A percentile compares a stretch with the other conserved stretches of the same genome.
These are phyloP conservation scores for Lasiodiplodia hormozganensis DNA, from an alignment of 2,329 filamentous ascomycete genomes.

Conservation along the genomic window DNA sequence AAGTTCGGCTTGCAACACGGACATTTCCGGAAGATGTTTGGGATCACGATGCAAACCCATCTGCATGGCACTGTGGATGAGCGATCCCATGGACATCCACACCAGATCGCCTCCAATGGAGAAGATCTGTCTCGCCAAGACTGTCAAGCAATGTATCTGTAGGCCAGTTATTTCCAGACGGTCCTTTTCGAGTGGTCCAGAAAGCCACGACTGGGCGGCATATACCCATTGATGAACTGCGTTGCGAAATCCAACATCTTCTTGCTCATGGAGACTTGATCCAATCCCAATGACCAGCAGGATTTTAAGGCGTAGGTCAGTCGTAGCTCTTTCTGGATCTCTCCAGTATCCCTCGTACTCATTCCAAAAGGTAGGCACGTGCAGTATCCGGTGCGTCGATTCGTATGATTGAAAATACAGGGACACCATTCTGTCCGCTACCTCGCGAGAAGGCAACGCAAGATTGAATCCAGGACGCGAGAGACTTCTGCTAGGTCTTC, in stretches of 20 bases:
- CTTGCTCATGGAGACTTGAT: background rate
- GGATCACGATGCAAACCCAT: slow-evolving; percentile 53
- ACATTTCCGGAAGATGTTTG: slow-evolving; percentile 43
- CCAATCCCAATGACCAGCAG: slow-evolving; percentile 34
- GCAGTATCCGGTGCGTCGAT: slow-evolving; percentile 36
- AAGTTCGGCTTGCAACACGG: slow-evolving; percentile 48
- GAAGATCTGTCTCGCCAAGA: slow-evolving; percentile 43
- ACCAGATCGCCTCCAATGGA: slow-evolving; percentile 42
- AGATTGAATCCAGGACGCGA: background rate
- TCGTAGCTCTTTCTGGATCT: slow-evolving; percentile 31
- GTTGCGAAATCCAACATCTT: background rate
- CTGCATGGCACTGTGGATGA: slow-evolving; percentile 50
- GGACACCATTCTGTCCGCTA: slow-evolving; percentile 33
- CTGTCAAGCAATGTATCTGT: slow-evolving; percentile 43
- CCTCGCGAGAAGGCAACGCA: slow-evolving; percentile 18
- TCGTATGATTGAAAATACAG: slow-evolving; percentile 37
- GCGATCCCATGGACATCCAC: slow-evolving; percentile 46
- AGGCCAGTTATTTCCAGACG: slow-evolving; percentile 40
- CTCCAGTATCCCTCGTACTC: slow-evolving; percentile 36
- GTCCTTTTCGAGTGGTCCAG: slow-evolving; percentile 42
- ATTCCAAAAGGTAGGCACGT: slow-evolving; percentile 37
- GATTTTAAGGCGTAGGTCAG: background rate
- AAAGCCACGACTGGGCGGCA: slow-evolving; percentile 44
- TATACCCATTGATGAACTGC: slow-evolving; percentile 29
- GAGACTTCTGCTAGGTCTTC: background rate